Conservation (phyloP, 2,329 filamentous ascomycete species). For the Aureobasidium melanogenum region DNA sequence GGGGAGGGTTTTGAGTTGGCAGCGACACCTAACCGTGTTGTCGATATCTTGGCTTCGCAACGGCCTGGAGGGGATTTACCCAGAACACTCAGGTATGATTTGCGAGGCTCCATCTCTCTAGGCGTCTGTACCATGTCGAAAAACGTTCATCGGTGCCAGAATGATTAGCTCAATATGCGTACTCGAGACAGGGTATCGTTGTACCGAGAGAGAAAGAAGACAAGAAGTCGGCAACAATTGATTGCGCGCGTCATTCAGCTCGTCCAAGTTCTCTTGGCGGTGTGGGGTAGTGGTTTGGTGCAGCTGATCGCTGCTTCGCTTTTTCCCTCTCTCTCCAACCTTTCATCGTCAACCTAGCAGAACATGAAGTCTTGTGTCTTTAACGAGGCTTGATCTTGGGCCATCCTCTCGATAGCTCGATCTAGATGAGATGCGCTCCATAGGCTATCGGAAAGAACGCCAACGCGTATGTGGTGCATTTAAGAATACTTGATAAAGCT, state of each 20-base stretch:
- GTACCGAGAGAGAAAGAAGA: background rate
- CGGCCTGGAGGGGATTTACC: background rate
- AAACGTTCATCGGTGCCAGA: too few relatives aligned
- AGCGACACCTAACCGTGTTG: background rate
- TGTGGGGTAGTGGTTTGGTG: background rate
- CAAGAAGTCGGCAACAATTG: background rate
- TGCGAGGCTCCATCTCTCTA: background rate
- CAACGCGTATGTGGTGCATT: background rate
- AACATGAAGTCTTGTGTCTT: background rate
- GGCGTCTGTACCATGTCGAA: too few relatives aligned
- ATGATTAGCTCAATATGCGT: background rate
- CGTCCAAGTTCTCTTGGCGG: background rate
- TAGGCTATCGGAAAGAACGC: background rate
- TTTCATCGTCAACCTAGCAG: background rate
- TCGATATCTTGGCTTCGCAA: slow-evolving; percentile 5
- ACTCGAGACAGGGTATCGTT: background rate
- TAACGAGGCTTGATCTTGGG: background rate
- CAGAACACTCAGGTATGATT: background rate
- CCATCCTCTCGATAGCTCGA: background rate
- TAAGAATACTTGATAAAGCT: background rate
- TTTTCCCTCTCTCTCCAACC: background rate
- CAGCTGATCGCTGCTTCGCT: background rate
- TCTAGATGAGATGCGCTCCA: background rate
- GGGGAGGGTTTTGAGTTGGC: slow-evolving; percentile 2
- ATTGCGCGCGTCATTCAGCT: background rate